phyloP scores from a whole-genome alignment of 768 basidiomycete species.

The Chalciporus pseudorubinellus region DNA sequence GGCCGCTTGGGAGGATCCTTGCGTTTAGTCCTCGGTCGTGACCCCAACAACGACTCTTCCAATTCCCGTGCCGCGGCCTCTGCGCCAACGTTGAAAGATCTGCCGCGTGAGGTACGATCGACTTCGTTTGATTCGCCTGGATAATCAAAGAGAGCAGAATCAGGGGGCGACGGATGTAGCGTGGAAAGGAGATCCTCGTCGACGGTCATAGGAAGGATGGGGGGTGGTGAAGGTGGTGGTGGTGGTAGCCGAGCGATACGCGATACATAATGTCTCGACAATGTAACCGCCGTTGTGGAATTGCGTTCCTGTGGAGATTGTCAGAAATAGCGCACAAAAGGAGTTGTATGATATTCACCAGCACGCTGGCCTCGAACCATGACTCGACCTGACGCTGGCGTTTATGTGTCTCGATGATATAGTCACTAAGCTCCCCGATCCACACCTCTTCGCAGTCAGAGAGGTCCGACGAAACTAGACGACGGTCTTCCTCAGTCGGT shows the following conservation, averaged over 20 bases:
- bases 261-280: conserved; percentile 36
- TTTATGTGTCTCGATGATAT: conserved; percentile 68
- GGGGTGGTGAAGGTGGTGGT: conserved; percentile 39
- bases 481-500: conserved; percentile 40
- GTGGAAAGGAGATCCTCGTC: conserved; percentile 38
- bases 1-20: conserved; percentile 51
- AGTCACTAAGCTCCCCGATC: conserved; percentile 65
- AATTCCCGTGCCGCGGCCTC: conserved; percentile 59
- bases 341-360: conserved; percentile 42
- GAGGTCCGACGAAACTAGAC: conserved; percentile 68
- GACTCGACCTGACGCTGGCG: conserved; percentile 70
- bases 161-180: conserved; percentile 36
- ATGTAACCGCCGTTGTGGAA: conserved; percentile 49
- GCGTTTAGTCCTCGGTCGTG: conserved; percentile 35
- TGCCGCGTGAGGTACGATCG: conserved; percentile 19
- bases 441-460: conserved; percentile 81
- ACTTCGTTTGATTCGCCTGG: conserved; percentile 25
- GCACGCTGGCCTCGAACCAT: conserved; percentile 66
- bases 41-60: conserved; percentile 53
- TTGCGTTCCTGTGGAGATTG: conserved; percentile 61
- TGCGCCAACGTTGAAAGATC: conserved; percentile 31
- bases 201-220: conserved; percentile 27
- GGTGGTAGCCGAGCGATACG: conserved; percentile 46
- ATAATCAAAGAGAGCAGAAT: conserved; percentile 31
- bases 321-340: not conserved